A percentile compares a stretch with the other conserved stretches of the same genome.
Evolutionary conservation across 768 basidiomycete species (phyloP).

Genomic region (Leccinum boreale): DNA sequence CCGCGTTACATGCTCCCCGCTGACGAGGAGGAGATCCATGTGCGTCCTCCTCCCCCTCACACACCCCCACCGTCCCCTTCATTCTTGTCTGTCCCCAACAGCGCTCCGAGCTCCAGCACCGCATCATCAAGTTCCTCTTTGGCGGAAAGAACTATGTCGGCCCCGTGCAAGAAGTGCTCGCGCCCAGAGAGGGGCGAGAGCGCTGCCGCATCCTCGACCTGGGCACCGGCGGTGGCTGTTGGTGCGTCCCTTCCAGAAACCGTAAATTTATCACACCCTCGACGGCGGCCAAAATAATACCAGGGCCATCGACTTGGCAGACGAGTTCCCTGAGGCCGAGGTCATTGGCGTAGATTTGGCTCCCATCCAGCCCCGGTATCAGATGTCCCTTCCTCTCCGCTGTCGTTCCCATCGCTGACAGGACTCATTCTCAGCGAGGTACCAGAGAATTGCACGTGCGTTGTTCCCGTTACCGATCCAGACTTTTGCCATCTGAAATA

Average conservation of each 20-base stretch:
- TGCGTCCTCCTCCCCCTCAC: constrained; percentile 20
- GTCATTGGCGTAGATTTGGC: constrained; percentile 71
- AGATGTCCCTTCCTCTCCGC: neutral
- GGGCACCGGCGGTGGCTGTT: constrained; percentile 63
- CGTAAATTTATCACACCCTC: neutral
- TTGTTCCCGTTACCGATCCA: constrained; percentile 9
- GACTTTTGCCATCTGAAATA: neutral
- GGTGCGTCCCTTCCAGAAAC: constrained; percentile 37
- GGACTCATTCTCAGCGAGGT: constrained; percentile 44
- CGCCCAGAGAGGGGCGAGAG: constrained; percentile 31
- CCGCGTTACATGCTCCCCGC: constrained; percentile 59
- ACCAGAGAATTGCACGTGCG: constrained; percentile 73
- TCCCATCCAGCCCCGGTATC: constrained; percentile 67
- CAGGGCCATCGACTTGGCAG: constrained; percentile 73
- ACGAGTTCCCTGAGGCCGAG: constrained; percentile 64
- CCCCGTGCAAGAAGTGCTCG: constrained; percentile 56
- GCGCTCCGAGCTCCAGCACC: constrained; percentile 63
- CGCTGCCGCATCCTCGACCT: constrained; percentile 55
- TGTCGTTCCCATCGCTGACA: constrained; percentile 12
- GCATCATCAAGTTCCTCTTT: constrained; percentile 65
- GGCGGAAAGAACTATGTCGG: constrained; percentile 63
- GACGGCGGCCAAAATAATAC: constrained; percentile 1
- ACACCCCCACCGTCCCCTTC: neutral
- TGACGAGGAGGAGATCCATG: constrained; percentile 64
- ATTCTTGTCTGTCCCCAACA: constrained; percentile 23